phyloP scores from a whole-genome alignment of 768 basidiomycete species.

The Cyathus striatus region DNA sequence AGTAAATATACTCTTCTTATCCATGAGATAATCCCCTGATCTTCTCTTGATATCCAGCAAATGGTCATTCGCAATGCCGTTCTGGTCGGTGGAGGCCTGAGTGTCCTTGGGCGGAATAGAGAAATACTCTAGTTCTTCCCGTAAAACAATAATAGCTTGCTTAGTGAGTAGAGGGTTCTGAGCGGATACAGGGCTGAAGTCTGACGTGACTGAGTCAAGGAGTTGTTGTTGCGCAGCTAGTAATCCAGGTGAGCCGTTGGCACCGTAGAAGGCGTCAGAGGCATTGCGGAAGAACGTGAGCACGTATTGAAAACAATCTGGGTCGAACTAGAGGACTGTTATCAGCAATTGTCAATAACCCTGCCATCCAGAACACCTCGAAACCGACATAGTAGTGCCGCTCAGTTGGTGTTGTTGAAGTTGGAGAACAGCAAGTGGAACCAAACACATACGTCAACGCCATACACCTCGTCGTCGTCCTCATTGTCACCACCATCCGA shows the following conservation, averaged over 20 bases:
- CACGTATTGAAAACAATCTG: constrained; percentile 92
- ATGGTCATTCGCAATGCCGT: constrained; percentile 74
- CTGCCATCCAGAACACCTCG: not conserved
- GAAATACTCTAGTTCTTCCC: constrained; percentile 98
- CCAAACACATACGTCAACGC: constrained; percentile 83
- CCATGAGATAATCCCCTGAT: constrained; percentile 85
- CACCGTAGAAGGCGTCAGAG: constrained; percentile 90
- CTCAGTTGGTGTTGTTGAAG: no score
- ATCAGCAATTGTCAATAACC: not conserved
- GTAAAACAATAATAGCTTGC: constrained; percentile 96
- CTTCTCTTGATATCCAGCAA: constrained; percentile 79
- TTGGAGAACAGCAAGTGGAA: not conserved
- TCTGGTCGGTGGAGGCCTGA: constrained; percentile 60
- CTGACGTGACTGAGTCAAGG: constrained; percentile 60
- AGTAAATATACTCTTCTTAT: constrained; percentile 91
- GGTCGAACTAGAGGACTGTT: constrained; percentile 77
- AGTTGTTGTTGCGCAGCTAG: constrained; percentile 77
- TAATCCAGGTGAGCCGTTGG: constrained; percentile 63
- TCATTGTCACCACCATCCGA: constrained; percentile 61
- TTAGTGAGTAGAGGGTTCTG: constrained; percentile 93
- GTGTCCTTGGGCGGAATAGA: constrained; percentile 80
- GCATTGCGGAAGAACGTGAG: constrained; percentile 88
- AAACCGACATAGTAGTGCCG: no score
- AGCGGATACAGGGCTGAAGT: constrained; percentile 56
- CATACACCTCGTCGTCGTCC: constrained; percentile 92